phyloP scores from a whole-genome alignment of 495 filamentous ascomycete species.

The Oidiodendron maius region DNA sequence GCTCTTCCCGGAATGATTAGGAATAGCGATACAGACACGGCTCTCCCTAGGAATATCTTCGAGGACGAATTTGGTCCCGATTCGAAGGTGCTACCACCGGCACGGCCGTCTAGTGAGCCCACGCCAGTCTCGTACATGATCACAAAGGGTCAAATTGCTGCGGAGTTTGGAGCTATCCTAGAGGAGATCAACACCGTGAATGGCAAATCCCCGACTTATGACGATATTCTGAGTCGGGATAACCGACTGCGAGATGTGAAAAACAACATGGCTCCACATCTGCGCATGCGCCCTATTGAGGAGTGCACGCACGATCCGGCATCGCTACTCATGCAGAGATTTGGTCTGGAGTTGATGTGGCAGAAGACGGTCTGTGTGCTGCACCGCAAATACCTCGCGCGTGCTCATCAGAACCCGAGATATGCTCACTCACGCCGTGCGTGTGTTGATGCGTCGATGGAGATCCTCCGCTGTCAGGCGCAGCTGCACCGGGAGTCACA shows the following conservation, averaged over 20 bases:
- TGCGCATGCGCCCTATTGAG: slow-evolving; percentile 63
- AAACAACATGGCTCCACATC: slow-evolving; percentile 59
- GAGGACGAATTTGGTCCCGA: slow-evolving; percentile 89
- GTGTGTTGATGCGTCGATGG: slow-evolving; percentile 74
- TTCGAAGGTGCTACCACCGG: slow-evolving; percentile 67
- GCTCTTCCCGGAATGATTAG: slow-evolving; percentile 89
- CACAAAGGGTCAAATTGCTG: slow-evolving; percentile 47
- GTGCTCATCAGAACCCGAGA: slow-evolving; percentile 62
- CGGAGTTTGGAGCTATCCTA: slow-evolving; percentile 44
- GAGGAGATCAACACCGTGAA: slow-evolving; percentile 40
- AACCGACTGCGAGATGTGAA: slow-evolving; percentile 62
- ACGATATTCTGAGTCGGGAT: slow-evolving; percentile 75
- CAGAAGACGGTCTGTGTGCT: slow-evolving; percentile 78
- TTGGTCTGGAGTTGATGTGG: slow-evolving; percentile 73
- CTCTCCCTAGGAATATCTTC: slow-evolving; percentile 82
- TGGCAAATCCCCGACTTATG: slow-evolving; percentile 57
- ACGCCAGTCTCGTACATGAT: slow-evolving; percentile 90
- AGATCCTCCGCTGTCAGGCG: slow-evolving; percentile 67
- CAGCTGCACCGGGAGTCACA: slow-evolving; percentile 73
- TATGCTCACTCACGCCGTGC: slow-evolving; percentile 76
- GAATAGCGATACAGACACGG: slow-evolving; percentile 74
- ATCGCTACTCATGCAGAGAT: slow-evolving; percentile 74
- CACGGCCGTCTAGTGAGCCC: slow-evolving; percentile 66
- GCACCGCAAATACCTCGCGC: slow-evolving; percentile 75
- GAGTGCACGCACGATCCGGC: slow-evolving; percentile 69